Conservation (phyloP, 352 stramenopile species). For the Pythium chondricola region DNA sequence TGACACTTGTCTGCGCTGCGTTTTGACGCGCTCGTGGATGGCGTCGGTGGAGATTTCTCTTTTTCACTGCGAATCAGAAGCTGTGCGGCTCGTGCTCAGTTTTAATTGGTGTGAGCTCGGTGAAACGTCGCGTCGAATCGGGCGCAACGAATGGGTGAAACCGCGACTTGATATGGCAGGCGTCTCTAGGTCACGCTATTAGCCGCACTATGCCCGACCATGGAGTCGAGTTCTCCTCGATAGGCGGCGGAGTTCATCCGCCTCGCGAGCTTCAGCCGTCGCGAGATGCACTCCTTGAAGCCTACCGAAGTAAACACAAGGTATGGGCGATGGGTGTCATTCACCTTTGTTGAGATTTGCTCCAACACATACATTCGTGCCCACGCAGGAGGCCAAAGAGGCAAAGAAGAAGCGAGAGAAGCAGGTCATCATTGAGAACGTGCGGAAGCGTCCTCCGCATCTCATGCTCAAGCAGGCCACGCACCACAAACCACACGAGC, state of each 20-base stretch:
- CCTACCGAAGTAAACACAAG: slow-evolving; percentile 38
- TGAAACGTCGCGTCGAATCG: slow-evolving; percentile 2
- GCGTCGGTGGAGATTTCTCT: neutral
- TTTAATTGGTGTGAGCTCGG: no score
- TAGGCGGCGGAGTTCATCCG: neutral
- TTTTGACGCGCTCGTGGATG: no score
- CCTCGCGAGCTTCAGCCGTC: neutral
- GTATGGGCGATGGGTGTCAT: slow-evolving; percentile 8
- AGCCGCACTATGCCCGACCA: slow-evolving; percentile 7
- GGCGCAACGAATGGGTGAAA: neutral
- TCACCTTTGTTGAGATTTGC: neutral
- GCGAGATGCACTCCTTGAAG: slow-evolving; percentile 36
- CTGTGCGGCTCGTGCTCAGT: no score
- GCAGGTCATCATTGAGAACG: slow-evolving; percentile 49
- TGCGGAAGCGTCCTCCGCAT: slow-evolving; percentile 32
- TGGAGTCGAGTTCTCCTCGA: slow-evolving; percentile 6
- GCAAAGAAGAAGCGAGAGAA: slow-evolving; percentile 46
- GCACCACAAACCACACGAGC: neutral
- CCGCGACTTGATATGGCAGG: neutral
- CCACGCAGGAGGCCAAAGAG: slow-evolving; percentile 32
- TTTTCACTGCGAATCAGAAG: neutral
- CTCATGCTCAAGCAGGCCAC: slow-evolving; percentile 28
- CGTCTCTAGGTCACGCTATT: neutral
- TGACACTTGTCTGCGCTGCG: no score
- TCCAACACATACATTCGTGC: neutral